Evolutionary conservation across 306 rosid species (phyloP).

Genomic region (cucumber (Cucumis sativus)): DNA sequence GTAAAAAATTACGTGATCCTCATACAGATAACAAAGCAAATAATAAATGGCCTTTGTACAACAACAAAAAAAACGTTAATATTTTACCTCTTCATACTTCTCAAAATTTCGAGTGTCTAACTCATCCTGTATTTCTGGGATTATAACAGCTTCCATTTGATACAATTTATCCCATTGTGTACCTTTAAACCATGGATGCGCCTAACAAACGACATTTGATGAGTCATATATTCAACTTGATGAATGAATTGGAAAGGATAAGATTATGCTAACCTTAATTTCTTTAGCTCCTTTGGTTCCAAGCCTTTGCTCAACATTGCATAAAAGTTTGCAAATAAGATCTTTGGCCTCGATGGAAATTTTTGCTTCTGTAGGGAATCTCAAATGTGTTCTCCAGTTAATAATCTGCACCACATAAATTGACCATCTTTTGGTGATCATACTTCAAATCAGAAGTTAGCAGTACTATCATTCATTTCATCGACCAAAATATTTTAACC

Average conservation of each 20-base stretch:
- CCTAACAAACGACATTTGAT: conserved; percentile 29
- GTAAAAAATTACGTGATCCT: not conserved
- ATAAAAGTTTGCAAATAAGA: conserved; percentile 66
- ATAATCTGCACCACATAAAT: conserved; percentile 47
- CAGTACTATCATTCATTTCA: not conserved
- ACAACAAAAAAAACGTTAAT: not conserved
- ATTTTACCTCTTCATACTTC: conserved; percentile 70
- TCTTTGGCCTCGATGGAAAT: conserved; percentile 70
- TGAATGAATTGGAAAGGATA: not conserved
- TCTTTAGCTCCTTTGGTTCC: conserved; percentile 83
- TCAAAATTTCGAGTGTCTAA: conserved; percentile 85
- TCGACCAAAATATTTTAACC: not conserved
- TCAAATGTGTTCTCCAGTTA: conserved; percentile 70
- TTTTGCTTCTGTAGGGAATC: conserved; percentile 69
- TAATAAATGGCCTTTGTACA: not conserved
- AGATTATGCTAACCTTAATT: conserved; percentile 44
- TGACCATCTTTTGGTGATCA: conserved; percentile 11
- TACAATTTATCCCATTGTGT: conserved; percentile 65
- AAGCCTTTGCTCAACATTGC: conserved; percentile 78
- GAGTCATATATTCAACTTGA: not conserved
- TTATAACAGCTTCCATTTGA: conserved; percentile 79
- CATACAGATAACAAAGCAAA: not conserved
- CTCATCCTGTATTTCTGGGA: conserved; percentile 79
- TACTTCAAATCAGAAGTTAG: not conserved
- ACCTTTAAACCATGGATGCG: conserved; percentile 78